Evolutionary conservation across 495 filamentous ascomycete species (phyloP), one percentile per base, ranked within the genome.

Genomic region (Bacidia gigantensis): DNA sequence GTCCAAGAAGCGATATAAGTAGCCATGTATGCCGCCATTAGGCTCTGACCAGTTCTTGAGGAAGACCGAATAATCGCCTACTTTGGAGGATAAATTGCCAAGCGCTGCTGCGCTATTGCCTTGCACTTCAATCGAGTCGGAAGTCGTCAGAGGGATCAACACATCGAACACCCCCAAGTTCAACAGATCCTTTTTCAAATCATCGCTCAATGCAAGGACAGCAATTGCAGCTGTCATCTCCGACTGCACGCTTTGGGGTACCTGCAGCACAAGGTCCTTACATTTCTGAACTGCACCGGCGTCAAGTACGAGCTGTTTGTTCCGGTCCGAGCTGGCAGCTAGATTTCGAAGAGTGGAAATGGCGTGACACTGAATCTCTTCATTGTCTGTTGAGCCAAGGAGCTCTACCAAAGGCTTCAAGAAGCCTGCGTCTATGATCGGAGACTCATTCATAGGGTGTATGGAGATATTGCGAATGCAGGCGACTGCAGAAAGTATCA

Each of bases 181-280:
- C n/a, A 97, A 72, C 9, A 98, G 75, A 61, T 93, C 83, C 1
- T 83, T 80, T 64, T 98, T 98, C 42, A 98, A 76, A 49, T 98
- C 92, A 62, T 98, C 92, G 60, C 89, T 95, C 53, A 98, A 69
- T 18, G 92, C 92, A 49, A 98, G 73, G n/a, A 98, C 92, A 42
- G 92, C 92, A 64, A 98, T 97, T 2, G 92, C 92, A 24, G 92
- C 92, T 22, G 92, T 98, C 92, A 98, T 98, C 67, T 98, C 92
- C 20, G 89, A 95, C 62, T 98, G 92, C 3, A 98, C 92, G 38
- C 83, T 90, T 44, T 97, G 75, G 0, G 93, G 89, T 23, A 97
- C 92, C 41, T 93, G 81, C 11, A 98, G 73, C 18, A 98, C 90
- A 39, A 98, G 75, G 60, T 96, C 85, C 67, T 95, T 97, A 78